Base-by-base conservation (phyloP, 2,329 filamentous ascomycete genomes). In the Corinectria fuckeliana region DNA sequence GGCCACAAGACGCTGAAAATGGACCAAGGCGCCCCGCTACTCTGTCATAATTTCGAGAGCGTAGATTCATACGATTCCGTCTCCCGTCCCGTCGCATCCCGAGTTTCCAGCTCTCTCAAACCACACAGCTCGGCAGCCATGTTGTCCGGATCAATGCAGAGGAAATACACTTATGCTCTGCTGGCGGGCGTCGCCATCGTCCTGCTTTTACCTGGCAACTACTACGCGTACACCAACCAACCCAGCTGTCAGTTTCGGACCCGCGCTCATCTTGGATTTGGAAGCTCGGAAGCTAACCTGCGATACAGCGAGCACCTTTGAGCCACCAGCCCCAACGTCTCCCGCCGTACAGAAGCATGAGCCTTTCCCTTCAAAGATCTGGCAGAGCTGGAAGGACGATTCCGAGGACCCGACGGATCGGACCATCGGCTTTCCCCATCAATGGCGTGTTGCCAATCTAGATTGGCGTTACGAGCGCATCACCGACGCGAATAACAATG, bases 341-440 rank as follows among this genome's bases (percentile, higher is more conserved):
- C 11, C 41, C 1, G 18, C 6, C n/a, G n/a, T n/a, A n/a, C n/a
- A n/a, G n/a, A n/a, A n/a, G n/a, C n/a, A n/a, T n/a, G n/a, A 56
- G 9, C 20, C 56, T n/a, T 59, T 68, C 20, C 66, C 65, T 32
- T 44, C 54, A 6, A 74, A 74, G 52, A 72, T 74, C 13, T 74
- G 71, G 72, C 71, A 74, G 45, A 73, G 68, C 30, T 74, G 70
- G 71, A 69, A 70, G 56, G 68, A 72, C 26, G 69, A 72, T 32
- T 62, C 71, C 1, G 67, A 72, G 5, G 39, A 69, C 25, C 68
- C 71, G 9, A 73, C 69, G 3, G 64, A 69, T 4, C 61, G 67
- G 18, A 73, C 71, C 1, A 54, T 62, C n/a, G 69, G 69, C 3
- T 71, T 71, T 45, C 68, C 71, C 11, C 66, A 65, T 20, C 58